Evolutionary conservation across 2,329 filamentous ascomycete genomes (phyloP), one percentile per base, ranked within the genome.

Genomic region (Dactylella cylindrospora): DNA sequence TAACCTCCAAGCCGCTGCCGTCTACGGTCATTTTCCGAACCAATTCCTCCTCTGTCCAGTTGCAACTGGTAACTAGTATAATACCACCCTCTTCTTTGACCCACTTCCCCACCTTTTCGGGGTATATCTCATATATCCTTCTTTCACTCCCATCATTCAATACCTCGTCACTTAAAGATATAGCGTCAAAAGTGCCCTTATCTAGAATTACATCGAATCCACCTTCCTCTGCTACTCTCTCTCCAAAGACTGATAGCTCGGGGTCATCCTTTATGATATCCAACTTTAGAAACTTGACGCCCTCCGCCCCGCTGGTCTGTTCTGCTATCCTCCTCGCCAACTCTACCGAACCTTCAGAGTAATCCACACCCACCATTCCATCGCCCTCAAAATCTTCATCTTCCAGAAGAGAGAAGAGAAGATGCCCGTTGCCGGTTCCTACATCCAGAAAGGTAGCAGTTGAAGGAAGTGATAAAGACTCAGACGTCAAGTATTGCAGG

Each of bases 181-280:
- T 86, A 8, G 93, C 93, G 76, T 98, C 93, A 72, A 97, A 98
- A 0, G 93, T 98, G 36, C 93, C 93, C 75, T 98, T 98, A 74
- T 98, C 93, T n/a, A 96, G 80, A 0, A 96, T 85, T 0, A 96
- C 82, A 73, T 97, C 90, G 76, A 90, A 97, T 0, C 86, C 86
- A 0, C 72, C 71, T 0, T 68, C 68, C 25, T 72, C 68, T 5
- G 12, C 29, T 36, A 64, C 10, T 65, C 29, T 45, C 28, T 4
- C 43, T 32, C 17, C 64, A 41, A 20, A 68, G 64, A 66, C 61
- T 1, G 44, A 43, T 12, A 59, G 33, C 20, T 20, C 19, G 5
- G 67, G 28, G 15, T 67, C 41, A 31, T 76, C 71, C 8, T 67
- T 68, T 31, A 82, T 72, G 15, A 81, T 70, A 71, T 82, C 79